A percentile compares a stretch with the other conserved stretches of the same genome.
Evolutionary conservation across 179 eudicot species (phyloP).

Genomic region (Beta macrorhiza): DNA sequence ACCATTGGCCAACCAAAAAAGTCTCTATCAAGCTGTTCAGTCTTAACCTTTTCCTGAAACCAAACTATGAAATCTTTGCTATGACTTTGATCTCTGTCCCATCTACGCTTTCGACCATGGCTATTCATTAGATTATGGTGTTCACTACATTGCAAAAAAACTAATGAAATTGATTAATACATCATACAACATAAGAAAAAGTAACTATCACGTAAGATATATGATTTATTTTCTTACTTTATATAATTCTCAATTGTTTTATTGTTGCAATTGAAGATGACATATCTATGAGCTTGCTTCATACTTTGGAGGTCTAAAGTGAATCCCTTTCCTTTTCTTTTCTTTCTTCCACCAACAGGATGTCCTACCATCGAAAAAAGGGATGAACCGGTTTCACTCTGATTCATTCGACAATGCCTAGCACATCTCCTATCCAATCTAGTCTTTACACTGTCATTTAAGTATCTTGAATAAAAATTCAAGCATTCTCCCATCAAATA

Average conservation of each 20-base stretch:
- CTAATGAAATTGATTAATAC: no score
- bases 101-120: neutral
- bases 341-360: neutral
- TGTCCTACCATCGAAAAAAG: neutral
- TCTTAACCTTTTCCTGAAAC: neutral
- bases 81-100: neutral
- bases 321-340: neutral
- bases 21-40: no score
- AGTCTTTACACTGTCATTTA: no score
- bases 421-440: neutral
- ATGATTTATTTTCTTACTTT: neutral
- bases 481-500: no score
- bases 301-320: neutral
- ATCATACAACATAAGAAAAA: no score
- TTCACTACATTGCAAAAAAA: neutral
- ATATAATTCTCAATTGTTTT: neutral
- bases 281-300: constrained; percentile 9
- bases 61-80: neutral
- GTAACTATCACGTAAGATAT: no score
- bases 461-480: no score
- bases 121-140: neutral
- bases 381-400: neutral
- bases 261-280: neutral
- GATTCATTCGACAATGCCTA: neutral
- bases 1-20: no score